These are phyloP conservation scores for Piper betle DNA, from an alignment of 164 flowering plant species.

Conservation along the genomic window DNA sequence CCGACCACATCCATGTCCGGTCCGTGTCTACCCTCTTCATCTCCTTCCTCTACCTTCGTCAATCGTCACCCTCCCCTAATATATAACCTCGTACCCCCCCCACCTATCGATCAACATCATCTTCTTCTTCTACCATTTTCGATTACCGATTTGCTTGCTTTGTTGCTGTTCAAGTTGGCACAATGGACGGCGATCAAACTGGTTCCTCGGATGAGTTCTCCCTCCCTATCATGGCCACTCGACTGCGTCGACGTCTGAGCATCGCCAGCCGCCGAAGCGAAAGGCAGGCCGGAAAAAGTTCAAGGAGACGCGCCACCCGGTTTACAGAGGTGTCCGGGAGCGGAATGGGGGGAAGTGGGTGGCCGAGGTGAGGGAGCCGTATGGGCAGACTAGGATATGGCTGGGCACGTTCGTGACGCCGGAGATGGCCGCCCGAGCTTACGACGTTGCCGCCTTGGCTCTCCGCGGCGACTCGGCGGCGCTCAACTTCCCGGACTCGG, in stretches of 20 bases:
- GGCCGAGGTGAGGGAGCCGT: constrained; percentile 64
- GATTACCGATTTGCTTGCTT: too few species aligned
- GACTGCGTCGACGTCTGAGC: neutral
- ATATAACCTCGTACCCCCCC: too few species aligned
- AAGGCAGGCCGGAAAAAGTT: constrained; percentile 51
- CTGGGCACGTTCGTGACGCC: constrained; percentile 48
- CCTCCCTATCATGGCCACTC: too few species aligned
- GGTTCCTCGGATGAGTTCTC: too few species aligned
- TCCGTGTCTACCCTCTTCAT: too few species aligned
- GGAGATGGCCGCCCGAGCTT: constrained; percentile 68
- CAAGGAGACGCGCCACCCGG: constrained; percentile 55
- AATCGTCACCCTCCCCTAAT: too few species aligned
- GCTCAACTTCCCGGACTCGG: constrained; percentile 68
- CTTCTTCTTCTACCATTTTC: too few species aligned
- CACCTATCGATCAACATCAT: too few species aligned
- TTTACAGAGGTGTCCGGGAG: constrained; percentile 45
- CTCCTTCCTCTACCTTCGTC: too few species aligned
- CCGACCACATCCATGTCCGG: too few species aligned
- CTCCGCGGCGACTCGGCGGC: constrained; percentile 48
- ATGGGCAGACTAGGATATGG: constrained; percentile 54
- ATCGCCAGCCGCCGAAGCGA: constrained; percentile 15
- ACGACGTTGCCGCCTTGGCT: constrained; percentile 60
- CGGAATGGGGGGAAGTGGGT: constrained; percentile 49
- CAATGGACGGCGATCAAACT: too few species aligned
- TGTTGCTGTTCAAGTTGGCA: too few species aligned